A percentile compares a stretch with the other conserved stretches of the same genome.
Conservation (phyloP, 2,329 filamentous ascomycete species). For the Fusarium chlamydosporum region DNA sequence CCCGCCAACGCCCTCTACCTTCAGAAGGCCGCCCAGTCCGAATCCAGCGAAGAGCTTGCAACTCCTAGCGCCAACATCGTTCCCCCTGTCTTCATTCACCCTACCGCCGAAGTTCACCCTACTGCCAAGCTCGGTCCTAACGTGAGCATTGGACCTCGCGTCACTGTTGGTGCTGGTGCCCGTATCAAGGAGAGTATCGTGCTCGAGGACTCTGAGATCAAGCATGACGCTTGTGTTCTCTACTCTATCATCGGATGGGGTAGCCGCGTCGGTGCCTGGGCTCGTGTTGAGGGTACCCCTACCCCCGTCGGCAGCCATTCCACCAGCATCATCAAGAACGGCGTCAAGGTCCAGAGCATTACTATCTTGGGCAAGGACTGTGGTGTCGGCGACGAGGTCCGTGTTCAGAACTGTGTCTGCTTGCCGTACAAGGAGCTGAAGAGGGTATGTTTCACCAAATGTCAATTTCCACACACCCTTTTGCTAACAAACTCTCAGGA, state of each 20-base stretch:
- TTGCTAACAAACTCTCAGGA: slow-evolving; percentile 69
- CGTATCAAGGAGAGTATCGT: slow-evolving; percentile 97
- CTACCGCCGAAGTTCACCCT: slow-evolving; percentile 88
- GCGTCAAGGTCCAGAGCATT: slow-evolving; percentile 98
- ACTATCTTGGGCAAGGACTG: slow-evolving; percentile 98
- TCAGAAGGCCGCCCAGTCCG: slow-evolving; percentile 89
- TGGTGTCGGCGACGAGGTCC: slow-evolving; percentile 90
- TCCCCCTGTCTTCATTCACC: slow-evolving; percentile 95
- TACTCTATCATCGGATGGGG: slow-evolving; percentile 98
- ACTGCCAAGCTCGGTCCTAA: slow-evolving; percentile 97
- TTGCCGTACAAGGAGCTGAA: slow-evolving; percentile 98
- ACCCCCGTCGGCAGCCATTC: slow-evolving; percentile 89
- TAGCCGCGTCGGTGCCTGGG: slow-evolving; percentile 97
- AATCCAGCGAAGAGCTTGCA: slow-evolving; percentile 79
- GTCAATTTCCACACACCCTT: background rate
- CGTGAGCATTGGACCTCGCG: slow-evolving; percentile 95
- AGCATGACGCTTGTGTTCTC: slow-evolving; percentile 94
- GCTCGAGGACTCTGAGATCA: slow-evolving; percentile 93
- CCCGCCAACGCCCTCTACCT: slow-evolving; percentile 97
- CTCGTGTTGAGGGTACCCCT: slow-evolving; percentile 94
- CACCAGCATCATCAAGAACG: slow-evolving; percentile 96
- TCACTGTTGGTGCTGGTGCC: slow-evolving; percentile 84
- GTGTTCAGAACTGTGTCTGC: slow-evolving; percentile 98
- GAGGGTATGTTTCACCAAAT: slow-evolving; percentile 71
- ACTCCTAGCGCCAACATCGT: slow-evolving; percentile 88